These are phyloP conservation scores for Trichocladium uniseriatum DNA, from an alignment of 495 filamentous ascomycete genomes.

Conservation along the genomic window DNA sequence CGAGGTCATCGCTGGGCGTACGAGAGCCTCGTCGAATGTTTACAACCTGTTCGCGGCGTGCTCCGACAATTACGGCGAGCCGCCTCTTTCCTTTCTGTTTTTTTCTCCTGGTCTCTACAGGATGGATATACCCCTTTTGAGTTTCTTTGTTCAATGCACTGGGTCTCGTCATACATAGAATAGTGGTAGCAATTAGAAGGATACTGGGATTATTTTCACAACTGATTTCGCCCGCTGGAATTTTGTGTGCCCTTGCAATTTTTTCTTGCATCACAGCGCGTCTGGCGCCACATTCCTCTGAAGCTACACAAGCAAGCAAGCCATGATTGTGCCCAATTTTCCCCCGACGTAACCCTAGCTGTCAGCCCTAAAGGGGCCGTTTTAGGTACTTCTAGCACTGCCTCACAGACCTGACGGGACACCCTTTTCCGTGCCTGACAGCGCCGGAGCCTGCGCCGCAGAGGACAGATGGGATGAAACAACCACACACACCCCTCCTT, in stretches of 20 bases:
- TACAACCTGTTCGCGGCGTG: slow-evolving; percentile 11
- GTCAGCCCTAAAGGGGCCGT: not conserved
- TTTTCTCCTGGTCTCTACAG: slow-evolving; percentile 22
- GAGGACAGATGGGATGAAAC: slow-evolving; percentile 3
- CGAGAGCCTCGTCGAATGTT: slow-evolving; percentile 9
- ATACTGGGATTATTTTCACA: slow-evolving; percentile 4
- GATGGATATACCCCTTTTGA: slow-evolving; percentile 30
- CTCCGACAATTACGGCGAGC: slow-evolving; percentile 15
- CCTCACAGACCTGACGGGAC: not conserved
- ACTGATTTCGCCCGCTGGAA: not conserved
- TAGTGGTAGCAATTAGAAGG: slow-evolving; percentile 11
- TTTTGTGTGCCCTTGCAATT: not conserved
- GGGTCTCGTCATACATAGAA: slow-evolving; percentile 4
- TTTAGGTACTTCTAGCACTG: not conserved
- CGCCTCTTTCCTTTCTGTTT: slow-evolving; percentile 7
- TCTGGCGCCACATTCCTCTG: not conserved
- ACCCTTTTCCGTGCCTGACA: too few relatives aligned
- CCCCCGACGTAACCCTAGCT: slow-evolving; percentile 5
- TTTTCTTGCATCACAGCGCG: too few relatives aligned
- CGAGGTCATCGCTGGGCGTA: slow-evolving; percentile 10
- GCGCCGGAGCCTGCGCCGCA: too few relatives aligned
- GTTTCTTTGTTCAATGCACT: slow-evolving; percentile 1
- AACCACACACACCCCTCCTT: not conserved
- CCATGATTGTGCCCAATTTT: not conserved
- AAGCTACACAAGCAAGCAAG: not conserved